Percentiles rank a stretch among this genome's conserved stretches.
Conservation (phyloP, 768 basidiomycete species). For the Collybiopsis confluens region DNA sequence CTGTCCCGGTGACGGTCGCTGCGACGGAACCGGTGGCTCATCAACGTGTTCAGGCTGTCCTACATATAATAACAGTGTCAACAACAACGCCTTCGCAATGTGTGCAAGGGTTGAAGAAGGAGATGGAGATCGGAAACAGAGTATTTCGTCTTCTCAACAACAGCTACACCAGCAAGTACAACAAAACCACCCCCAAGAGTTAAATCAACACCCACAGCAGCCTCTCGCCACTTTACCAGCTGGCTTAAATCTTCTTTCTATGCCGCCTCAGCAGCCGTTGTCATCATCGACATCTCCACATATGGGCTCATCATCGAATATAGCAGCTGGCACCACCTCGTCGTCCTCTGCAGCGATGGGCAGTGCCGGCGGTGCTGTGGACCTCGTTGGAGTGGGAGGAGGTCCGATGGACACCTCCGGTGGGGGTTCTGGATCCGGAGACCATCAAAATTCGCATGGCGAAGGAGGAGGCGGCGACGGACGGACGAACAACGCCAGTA, state of each 20-base stretch:
- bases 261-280: constrained; percentile 4
- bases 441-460: not conserved
- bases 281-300: not conserved
- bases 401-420: no score
- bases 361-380: no score
- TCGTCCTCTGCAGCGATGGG: no score
- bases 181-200: no score
- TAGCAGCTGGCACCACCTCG: not conserved
- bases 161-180: constrained; percentile 20
- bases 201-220: no score
- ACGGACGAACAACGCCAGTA: constrained; percentile 1
- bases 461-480: constrained; percentile 3
- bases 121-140: constrained; percentile 22
- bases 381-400: no score
- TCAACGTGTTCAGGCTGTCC: constrained; percentile 94
- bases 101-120: constrained; percentile 33
- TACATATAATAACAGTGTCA: constrained; percentile 89
- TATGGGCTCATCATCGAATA: constrained; percentile 4
- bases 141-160: constrained; percentile 7
- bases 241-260: no score
- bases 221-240: no score
- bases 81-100: constrained; percentile 77
- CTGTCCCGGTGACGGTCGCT: constrained; percentile 98
- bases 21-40: constrained; percentile 95
- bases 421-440: not conserved